phyloP scores from a whole-genome alignment of 352 stramenopile genomes.

The Aphanomyces euteiches region DNA sequence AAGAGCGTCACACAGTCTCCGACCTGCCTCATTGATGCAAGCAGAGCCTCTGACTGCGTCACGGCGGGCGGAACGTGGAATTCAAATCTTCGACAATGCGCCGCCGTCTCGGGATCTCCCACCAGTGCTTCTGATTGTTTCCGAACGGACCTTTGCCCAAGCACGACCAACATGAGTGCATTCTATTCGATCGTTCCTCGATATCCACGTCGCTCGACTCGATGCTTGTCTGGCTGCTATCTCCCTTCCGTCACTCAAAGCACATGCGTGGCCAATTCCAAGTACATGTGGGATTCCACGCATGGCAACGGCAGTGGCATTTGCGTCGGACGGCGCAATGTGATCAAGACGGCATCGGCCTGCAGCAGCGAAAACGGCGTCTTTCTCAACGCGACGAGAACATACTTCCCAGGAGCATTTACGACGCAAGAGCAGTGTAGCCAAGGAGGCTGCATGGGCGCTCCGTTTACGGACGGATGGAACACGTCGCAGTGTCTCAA shows the following conservation, averaged over 20 bases:
- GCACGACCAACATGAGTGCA: not conserved
- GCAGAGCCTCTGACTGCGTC: not conserved
- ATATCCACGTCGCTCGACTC: not conserved
- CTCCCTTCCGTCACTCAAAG: not conserved
- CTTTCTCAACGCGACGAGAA: not conserved
- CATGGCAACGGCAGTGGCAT: constrained; percentile 16
- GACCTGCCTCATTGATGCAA: not conserved
- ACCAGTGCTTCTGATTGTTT: constrained; percentile 5
- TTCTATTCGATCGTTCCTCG: constrained; percentile 8
- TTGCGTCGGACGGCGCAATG: constrained; percentile 11
- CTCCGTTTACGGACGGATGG: constrained; percentile 5
- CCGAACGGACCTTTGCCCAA: constrained; percentile 16
- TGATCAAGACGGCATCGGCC: not conserved
- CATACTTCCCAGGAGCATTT: constrained; percentile 21
- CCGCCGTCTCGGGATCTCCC: not conserved
- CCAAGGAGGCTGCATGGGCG: constrained; percentile 10
- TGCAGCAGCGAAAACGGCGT: not conserved
- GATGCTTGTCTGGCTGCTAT: constrained; percentile 12
- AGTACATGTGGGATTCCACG: constrained; percentile 12
- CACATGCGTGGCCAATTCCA: constrained; percentile 1
- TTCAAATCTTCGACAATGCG: not conserved
- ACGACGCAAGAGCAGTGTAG: constrained; percentile 1
- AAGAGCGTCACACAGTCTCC: not conserved
- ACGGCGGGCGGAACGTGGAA: constrained; percentile 7
- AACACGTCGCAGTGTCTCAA: constrained; percentile 1